Evolutionary conservation across 225 moss, liverwort and hornwort genomes (phyloP).

Genomic region (Thuidium tamariscinum): DNA sequence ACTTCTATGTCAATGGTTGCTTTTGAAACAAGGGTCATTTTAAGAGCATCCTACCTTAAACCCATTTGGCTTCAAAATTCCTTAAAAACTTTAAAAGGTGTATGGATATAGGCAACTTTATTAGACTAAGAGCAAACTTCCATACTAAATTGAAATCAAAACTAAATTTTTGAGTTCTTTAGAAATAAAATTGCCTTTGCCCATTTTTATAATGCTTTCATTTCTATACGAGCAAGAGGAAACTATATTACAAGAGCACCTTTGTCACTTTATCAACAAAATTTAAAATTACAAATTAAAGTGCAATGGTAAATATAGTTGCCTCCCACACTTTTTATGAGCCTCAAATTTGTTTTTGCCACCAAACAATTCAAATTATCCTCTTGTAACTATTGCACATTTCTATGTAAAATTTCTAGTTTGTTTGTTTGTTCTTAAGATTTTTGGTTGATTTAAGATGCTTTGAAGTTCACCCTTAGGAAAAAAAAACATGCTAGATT

Average conservation of each 20-base stretch:
- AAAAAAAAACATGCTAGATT: not conserved
- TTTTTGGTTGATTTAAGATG: not conserved
- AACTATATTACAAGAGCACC: rapidly evolving
- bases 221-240: no score
- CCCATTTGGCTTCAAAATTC: not conserved
- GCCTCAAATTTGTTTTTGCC: not conserved
- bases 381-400: not conserved
- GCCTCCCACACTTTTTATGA: not conserved
- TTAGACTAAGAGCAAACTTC: not conserved
- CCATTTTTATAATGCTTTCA: not conserved
- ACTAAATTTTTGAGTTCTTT: not conserved
- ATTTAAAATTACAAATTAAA: not conserved
- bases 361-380: not conserved
- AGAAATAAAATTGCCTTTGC: no score
- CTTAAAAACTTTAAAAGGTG: not conserved
- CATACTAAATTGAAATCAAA: rapidly evolving
- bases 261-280: not conserved
- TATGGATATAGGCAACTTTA: rapidly evolving
- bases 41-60: not conserved
- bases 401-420: not conserved
- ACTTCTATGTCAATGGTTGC: not conserved
- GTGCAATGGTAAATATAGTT: not conserved
- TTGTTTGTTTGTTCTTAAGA: no score
- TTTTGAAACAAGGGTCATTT: rapidly evolving
- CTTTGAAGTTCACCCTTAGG: rapidly evolving